Percentiles rank a stretch among this genome's conserved stretches.
phyloP scores from a whole-genome alignment of 257 asterid genomes.

The Solanum dulcamara region DNA sequence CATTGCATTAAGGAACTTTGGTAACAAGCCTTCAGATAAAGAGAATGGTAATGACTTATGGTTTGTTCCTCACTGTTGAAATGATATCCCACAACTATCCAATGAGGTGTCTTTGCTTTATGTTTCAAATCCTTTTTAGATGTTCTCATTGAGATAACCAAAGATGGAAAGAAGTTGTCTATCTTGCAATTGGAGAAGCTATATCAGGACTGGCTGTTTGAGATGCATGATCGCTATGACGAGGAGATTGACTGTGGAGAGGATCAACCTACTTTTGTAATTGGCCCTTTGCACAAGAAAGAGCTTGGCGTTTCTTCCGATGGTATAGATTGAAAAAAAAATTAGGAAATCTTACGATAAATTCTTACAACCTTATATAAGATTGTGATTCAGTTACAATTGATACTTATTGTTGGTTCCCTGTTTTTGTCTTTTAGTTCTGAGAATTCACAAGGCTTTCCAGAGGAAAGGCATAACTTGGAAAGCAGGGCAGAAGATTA shows the following conservation, averaged over 20 bases:
- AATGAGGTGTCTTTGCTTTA: neutral
- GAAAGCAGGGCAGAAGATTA: conserved; percentile 59
- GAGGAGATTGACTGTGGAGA: conserved; percentile 41
- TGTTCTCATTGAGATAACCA: conserved; percentile 22
- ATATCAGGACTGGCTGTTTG: conserved; percentile 45
- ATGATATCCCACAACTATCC: neutral
- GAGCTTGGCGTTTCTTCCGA: conserved; percentile 35
- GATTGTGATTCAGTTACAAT: neutral
- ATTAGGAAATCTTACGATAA: neutral
- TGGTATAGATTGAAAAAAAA: conserved; percentile 25
- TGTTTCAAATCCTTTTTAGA: conserved; percentile 19
- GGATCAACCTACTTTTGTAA: conserved; percentile 34
- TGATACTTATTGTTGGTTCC: neutral
- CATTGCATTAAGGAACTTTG: conserved; percentile 51
- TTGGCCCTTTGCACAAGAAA: conserved; percentile 26
- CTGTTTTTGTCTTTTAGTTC: conserved; percentile 24
- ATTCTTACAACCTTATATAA: neutral
- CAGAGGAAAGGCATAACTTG: conserved; percentile 39
- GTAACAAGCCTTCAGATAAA: conserved; percentile 27
- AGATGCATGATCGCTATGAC: conserved; percentile 52
- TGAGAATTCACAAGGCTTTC: conserved; percentile 46
- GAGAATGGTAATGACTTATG: conserved; percentile 24
- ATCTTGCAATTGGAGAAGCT: conserved; percentile 42
- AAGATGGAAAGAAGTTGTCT: conserved; percentile 35
- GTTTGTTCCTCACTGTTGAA: neutral